Base-by-base conservation (phyloP, 139 green algal genomes). In the Asterochloris erici region DNA sequence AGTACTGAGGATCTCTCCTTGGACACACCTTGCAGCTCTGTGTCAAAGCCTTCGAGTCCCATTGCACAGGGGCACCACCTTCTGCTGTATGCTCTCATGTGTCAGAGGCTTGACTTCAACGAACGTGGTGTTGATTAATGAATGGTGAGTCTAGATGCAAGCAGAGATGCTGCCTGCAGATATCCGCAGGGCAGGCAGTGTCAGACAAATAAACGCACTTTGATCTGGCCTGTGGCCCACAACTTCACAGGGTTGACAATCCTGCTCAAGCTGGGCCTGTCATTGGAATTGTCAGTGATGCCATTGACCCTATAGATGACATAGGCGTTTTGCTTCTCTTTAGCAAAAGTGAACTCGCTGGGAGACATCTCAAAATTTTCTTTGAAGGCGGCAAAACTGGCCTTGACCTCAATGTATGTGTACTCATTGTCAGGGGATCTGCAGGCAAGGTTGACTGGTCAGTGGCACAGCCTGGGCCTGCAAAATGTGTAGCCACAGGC, bases 391-490 rank as follows among this genome's bases (percentile, higher is more conserved):
- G 74, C 38, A 66, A 66, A 16, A 26, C 74, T 79, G 47, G 47
- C 64, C 14, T 79, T 79, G 38, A 79, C 74, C 47, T 79, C 74
- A 79, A 79, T 79, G 15, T 68, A 79, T 66, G 63, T 19, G 47
- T 79, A 19, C 26, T 19, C 38, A 14, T 54, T 54, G 64, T 68
- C 74, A 29, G 16, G 74, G 16, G 19, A 47, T 54, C 38, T 79
- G 74, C 74, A 79, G 15, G 23, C 10, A 38, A 47, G 29, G 12
- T 0, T 17, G n/a, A 71, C 21, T 24, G 19, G 21, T 71, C 66
- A 21, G 21, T 71, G 17, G 66, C 21, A 71, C 73, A 24, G 16
- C 23, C 1, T 62, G 10, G 27, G 27, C 27, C 10, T n/a, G 16
- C 26, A 17, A 62, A 24, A 63, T 26, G 26, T 10, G 11, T 76